Evolutionary conservation across 164 flowering plant genomes (phyloP).

Genomic region (Magnolia changhungtana): DNA sequence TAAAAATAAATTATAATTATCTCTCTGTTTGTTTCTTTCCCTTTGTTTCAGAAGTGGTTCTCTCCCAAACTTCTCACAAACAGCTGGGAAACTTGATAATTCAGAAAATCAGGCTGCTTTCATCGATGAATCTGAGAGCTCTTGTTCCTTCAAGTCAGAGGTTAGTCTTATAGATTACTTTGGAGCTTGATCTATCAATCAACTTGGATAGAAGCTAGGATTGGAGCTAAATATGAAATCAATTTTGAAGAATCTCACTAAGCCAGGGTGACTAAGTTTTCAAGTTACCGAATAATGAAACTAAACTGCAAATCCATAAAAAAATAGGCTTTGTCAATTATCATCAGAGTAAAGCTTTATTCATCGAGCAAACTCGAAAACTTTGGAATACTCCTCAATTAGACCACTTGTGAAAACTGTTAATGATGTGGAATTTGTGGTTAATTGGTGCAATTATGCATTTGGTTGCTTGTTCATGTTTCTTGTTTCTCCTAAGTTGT

Average conservation of each 20-base stretch:
- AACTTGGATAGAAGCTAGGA: background rate
- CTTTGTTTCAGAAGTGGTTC: conserved; percentile 16
- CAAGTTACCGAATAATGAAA: background rate
- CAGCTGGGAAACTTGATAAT: conserved; percentile 2
- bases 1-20: background rate
- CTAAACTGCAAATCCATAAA: background rate
- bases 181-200: background rate
- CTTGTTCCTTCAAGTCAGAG: conserved; percentile 16
- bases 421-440: too few relatives aligned
- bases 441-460: background rate
- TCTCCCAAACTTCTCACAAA: conserved; percentile 8
- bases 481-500: background rate
- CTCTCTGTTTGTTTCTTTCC: background rate
- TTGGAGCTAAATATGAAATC: background rate
- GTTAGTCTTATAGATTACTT: conserved; percentile 8
- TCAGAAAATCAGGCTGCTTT: conserved; percentile 6
- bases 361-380: too few relatives aligned
- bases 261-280: background rate
- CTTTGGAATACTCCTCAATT: background rate
- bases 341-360: background rate
- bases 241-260: background rate
- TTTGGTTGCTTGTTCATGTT: background rate
- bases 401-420: too few relatives aligned
- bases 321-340: background rate
- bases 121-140: background rate